These are phyloP conservation scores for Aquilaria malaccensis DNA, from an alignment of 345 rosid species.

Conservation along the genomic window DNA sequence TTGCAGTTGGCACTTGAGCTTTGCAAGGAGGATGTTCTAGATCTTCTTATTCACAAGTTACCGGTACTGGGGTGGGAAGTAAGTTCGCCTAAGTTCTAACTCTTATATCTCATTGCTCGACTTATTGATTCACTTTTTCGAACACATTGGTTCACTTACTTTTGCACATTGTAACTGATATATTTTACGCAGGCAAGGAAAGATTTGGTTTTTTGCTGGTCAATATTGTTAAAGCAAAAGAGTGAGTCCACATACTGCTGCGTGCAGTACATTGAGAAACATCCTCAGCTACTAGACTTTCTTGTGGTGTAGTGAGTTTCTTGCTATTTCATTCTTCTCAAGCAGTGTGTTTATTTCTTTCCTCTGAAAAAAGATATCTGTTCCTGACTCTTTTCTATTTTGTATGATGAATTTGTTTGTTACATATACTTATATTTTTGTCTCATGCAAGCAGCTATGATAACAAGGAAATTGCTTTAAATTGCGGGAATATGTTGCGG, in stretches of 20 bases:
- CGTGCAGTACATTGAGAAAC: conserved; percentile 78
- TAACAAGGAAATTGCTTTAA: conserved; percentile 86
- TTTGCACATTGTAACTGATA: background rate
- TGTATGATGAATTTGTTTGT: background rate
- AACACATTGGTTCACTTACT: too few species aligned
- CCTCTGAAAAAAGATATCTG: background rate
- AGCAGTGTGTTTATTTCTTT: conserved; percentile 3
- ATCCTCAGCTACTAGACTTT: conserved; percentile 78
- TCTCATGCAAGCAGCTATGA: conserved; percentile 65
- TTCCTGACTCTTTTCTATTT: background rate
- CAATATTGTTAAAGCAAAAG: conserved; percentile 77
- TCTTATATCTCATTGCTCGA: background rate
- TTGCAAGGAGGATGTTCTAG: conserved; percentile 79
- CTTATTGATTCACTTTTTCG: conserved; percentile 1
- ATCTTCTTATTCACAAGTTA: conserved; percentile 74
- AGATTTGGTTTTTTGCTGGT: conserved; percentile 88
- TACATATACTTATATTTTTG: conserved; percentile 2
- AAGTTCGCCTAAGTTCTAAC: conserved; percentile 23
- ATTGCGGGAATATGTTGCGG: conserved; percentile 88
- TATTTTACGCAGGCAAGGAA: conserved; percentile 62
- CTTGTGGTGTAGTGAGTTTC: conserved; percentile 61
- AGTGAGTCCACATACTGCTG: conserved; percentile 59
- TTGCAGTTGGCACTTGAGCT: conserved; percentile 66
- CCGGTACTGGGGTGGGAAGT: conserved; percentile 91
- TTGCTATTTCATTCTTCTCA: background rate